Percentiles rank a stretch among this genome's conserved stretches.
phyloP scores from a whole-genome alignment of 345 rosid species.

The Brassica cretica region DNA sequence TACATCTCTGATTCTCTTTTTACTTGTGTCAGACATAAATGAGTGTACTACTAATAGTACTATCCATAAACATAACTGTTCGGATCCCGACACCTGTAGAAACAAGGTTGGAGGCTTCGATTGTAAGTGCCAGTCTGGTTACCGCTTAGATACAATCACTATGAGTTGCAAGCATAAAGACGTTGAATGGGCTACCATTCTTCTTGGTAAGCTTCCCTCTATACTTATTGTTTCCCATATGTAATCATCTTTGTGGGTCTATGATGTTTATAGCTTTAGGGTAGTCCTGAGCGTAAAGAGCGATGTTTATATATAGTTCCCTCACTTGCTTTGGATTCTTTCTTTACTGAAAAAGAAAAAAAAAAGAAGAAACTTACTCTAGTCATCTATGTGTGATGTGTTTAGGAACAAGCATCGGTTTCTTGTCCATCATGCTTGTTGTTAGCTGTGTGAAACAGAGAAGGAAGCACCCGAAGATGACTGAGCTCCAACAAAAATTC shows the following conservation, averaged over 20 bases:
- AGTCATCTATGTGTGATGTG: not conserved
- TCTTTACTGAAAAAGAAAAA: not conserved
- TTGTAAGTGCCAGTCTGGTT: constrained; percentile 36
- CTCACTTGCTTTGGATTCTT: not conserved
- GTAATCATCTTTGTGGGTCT: no score
- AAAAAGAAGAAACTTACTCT: constrained; percentile 3
- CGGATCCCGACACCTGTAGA: not conserved
- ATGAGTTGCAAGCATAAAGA: not conserved
- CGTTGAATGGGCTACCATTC: not conserved
- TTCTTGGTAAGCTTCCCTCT: constrained; percentile 6
- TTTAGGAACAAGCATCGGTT: constrained; percentile 8
- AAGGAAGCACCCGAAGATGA: not conserved
- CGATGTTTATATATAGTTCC: no score
- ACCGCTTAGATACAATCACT: not conserved
- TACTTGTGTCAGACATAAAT: not conserved
- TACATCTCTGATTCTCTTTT: not conserved
- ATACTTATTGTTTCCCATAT: not conserved
- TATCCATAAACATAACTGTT: constrained; percentile 5
- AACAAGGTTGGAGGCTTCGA: constrained; percentile 27
- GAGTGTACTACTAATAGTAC: not conserved
- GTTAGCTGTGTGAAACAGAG: not conserved
- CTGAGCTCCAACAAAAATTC: constrained; percentile 14
- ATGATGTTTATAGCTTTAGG: no score
- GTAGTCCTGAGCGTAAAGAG: no score
- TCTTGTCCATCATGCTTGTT: constrained; percentile 12